Evolutionary conservation across 805 yeast species (phyloP), one percentile per base, ranked within the genome.

Genomic region (Starmerella apis): DNA sequence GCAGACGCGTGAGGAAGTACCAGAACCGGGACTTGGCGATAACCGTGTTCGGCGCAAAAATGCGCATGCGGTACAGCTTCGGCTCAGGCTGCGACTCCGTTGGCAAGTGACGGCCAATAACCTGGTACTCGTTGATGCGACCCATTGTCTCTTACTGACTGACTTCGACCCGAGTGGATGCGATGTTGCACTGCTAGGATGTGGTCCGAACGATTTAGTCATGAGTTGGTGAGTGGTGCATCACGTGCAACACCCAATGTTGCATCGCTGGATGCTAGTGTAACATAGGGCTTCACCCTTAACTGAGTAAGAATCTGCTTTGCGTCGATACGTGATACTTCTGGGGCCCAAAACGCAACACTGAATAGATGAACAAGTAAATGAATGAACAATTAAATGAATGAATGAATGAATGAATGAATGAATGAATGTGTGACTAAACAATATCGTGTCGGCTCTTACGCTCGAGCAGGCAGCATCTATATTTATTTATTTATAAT

Each of bases 21-120:
- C 99, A 92, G 95, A 86, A 92, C 80, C 99, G 90, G 69, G 99
- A 92, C 83, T 92, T 92, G 72, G 98, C 98, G 73, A 92, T 94
- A 73, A 92, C 97, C 67, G 80, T 84, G 80, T 92, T 92, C 68
- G 95, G 88, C 71, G 98, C 98, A 74, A 92, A 92, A 77, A 92
- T 87, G 81, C 96, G 87, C 97, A 92, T 92, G 76, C 98, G 86
- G 95, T 83, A 92, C 78, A 92, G 86, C 83, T 90, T 92, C 76
- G 98, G 99, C 79, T 88, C 96, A 70, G 97, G 96, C 71, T 85
- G 95, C 68, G 88, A 77, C 77, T 87, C 97, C 70, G 96, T 87
- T 67, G 99, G 98, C 75, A 92, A 86, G 79, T 92, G 94, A 78
- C 99, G 96, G 78, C 99, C 99, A 76, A 92, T 92, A 74, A 92